Conservation (phyloP, 2,329 filamentous ascomycete species). For the Aureobasidium sp. region DNA sequence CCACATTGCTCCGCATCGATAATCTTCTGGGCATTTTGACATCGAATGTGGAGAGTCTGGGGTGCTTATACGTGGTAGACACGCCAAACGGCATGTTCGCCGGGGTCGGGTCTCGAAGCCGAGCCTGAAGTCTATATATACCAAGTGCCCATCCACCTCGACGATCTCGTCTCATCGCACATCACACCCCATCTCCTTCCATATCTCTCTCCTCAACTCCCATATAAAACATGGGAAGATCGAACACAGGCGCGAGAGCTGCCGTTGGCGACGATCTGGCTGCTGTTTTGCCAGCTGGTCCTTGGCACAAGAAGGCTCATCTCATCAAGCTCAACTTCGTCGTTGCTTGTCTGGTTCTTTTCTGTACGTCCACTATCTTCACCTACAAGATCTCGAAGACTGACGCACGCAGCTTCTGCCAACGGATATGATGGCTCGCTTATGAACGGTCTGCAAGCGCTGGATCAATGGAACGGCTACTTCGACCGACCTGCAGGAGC, state of each 20-base stretch:
- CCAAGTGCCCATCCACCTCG: not conserved
- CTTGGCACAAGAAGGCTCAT: conserved; percentile 29
- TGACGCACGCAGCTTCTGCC: conserved; percentile 3
- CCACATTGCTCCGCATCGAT: not conserved
- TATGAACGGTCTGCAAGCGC: conserved; percentile 21
- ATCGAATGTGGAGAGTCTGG: not conserved
- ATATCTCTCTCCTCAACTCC: not conserved
- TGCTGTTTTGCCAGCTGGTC: conserved; percentile 22
- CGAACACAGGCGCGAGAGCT: not conserved
- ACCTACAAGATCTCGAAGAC: too few relatives aligned
- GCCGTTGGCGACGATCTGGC: conserved; percentile 26
- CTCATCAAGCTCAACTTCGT: conserved; percentile 25
- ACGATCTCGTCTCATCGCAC: not conserved
- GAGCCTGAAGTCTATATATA: conserved; percentile 4
- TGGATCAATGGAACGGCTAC: conserved; percentile 2
- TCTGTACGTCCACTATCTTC: too few relatives aligned
- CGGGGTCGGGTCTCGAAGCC: not conserved
- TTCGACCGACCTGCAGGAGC: conserved; percentile 4
- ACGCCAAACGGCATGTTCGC: not conserved
- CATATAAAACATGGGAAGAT: not conserved
- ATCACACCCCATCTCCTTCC: not conserved
- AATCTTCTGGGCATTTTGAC: not conserved
- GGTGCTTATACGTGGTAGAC: not conserved
- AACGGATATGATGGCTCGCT: conserved; percentile 16
- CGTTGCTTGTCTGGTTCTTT: conserved; percentile 23